Base-by-base conservation (phyloP, 208 protist species). In the Leishmania martiniquensis region DNA sequence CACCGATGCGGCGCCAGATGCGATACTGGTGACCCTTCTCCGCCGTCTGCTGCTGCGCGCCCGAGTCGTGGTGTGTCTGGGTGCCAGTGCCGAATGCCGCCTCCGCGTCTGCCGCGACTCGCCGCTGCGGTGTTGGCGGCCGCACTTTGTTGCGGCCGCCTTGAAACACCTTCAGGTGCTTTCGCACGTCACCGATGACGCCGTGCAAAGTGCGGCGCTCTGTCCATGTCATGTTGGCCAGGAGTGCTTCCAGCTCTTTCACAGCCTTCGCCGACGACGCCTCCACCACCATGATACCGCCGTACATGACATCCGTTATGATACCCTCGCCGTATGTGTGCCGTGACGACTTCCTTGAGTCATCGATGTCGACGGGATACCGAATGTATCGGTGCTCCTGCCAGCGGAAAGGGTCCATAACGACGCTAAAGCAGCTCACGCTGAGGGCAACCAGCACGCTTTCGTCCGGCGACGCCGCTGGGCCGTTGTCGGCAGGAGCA, bases 301-400 rank as follows among this genome's bases (percentile, higher is more conserved):
- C 93, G 78, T 97, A 97, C 91, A 97, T 95, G 49, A 97, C 76
- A 60, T 89, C 81, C n/a, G 93, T 97, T n/a, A 95, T 83, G 76
- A 94, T 74, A 52, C 93, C 93, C 72, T 97, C 93, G 39, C 93
- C 91, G 67, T 84, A 95, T 15, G 65, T 54, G 67, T 80, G 25
- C 44, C 84, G 83, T n/a, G 75, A 60, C 10, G 79, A 71, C 55
- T 67, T 57, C 55, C 78, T 82, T 13, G 78, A 85, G 39, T 72
- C 68, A 75, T 91, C 83, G 17, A 95, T 75, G 80, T 93, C 85
- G 52, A 97, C 69, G 2, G 90, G 84, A 52, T 55, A 78, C 54
- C 88, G 87, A 0, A 57, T 84, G 85, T 90, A 95, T 32, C 79
- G 68, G 39, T 82, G 60, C 72, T 87, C 77, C 57, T 89, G 84